These are phyloP conservation scores for Hysterangium stoloniferum DNA, from an alignment of 768 basidiomycete species.

Conservation along the genomic window DNA sequence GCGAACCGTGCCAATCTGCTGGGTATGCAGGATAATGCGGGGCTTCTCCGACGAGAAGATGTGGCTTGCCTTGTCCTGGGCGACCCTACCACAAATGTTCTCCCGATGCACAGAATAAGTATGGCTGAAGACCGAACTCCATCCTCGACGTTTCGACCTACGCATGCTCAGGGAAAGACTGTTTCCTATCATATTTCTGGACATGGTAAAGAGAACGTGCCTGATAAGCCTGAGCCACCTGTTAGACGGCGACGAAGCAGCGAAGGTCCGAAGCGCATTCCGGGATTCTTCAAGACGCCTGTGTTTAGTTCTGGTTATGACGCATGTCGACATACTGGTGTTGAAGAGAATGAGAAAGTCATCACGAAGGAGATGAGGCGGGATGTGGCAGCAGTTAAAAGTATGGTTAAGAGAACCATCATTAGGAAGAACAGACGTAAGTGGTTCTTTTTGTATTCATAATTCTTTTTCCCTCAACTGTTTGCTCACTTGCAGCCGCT, in stretches of 20 bases:
- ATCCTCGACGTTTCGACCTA: background rate
- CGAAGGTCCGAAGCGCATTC: background rate
- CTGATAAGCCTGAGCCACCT: no score
- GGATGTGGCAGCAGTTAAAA: conserved; percentile 29
- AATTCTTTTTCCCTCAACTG: conserved; percentile 4
- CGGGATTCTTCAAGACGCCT: background rate
- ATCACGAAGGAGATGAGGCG: conserved; percentile 46
- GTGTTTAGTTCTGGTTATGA: conserved; percentile 10
- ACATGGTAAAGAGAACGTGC: background rate
- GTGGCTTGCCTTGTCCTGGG: conserved; percentile 7
- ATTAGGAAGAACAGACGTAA: conserved; percentile 44
- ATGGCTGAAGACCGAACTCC: background rate
- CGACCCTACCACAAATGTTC: background rate
- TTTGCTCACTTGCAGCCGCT: conserved; percentile 42
- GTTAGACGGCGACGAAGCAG: no score
- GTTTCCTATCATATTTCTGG: no score
- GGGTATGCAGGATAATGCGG: conserved; percentile 4
- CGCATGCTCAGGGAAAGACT: no score
- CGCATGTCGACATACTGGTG: conserved; percentile 27
- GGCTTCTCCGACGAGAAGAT: conserved; percentile 34
- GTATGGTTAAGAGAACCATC: conserved; percentile 29
- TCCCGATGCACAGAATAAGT: background rate
- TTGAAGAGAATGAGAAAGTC: conserved; percentile 23
- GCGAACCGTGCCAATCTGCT: conserved; percentile 40
- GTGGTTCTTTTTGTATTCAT: conserved; percentile 19